Conservation (phyloP, 2,329 filamentous ascomycete genomes). For the Bertia moriformis region DNA sequence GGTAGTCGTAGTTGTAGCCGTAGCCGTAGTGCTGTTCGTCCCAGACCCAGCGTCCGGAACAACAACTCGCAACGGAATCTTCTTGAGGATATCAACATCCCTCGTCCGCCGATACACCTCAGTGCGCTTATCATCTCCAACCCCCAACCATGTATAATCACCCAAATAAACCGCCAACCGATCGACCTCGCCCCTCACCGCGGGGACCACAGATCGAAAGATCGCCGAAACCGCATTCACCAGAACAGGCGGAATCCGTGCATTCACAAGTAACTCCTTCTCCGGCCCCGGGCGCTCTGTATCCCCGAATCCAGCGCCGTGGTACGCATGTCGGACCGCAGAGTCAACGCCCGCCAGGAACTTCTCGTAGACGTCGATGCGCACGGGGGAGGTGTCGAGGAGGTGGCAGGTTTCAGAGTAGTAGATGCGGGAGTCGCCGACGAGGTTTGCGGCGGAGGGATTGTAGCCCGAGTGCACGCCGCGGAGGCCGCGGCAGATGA, state of each 20-base stretch:
- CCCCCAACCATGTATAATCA: background rate
- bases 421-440: background rate
- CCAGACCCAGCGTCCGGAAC: background rate
- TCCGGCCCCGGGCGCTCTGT: background rate
- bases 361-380: background rate
- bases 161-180: background rate
- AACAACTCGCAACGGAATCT: background rate
- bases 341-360: slow-evolving; percentile 1
- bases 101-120: background rate
- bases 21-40: background rate
- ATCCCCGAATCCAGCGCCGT: background rate
- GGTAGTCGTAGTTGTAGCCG: background rate
- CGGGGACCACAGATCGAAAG: background rate
- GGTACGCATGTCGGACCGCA: background rate
- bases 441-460: background rate
- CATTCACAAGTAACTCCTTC: background rate
- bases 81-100: background rate
- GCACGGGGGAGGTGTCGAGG: background rate
- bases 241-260: background rate
- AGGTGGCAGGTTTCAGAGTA: background rate
- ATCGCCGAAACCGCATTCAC: background rate
- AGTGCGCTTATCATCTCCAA: background rate
- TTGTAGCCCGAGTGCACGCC: background rate
- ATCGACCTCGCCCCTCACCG: background rate
- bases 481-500: slow-evolving; percentile 1